Evolutionary conservation across 2,329 filamentous ascomycete genomes (phyloP).

Genomic region (Fusarium sacchari): DNA sequence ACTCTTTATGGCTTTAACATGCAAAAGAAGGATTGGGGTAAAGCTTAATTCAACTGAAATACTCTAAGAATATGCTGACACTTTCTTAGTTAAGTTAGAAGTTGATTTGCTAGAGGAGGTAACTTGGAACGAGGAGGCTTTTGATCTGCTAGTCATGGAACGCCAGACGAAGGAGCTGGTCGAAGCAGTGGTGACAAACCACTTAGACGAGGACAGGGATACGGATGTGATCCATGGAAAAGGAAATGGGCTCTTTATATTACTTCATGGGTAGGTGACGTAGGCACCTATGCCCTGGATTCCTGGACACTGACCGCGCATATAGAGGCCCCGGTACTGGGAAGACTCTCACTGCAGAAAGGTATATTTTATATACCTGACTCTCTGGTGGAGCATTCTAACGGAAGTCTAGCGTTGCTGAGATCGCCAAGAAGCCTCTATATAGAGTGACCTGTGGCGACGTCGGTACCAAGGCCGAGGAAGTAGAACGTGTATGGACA

Average conservation of each 20-base stretch:
- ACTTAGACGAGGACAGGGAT: not conserved
- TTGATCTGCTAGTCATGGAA: not conserved
- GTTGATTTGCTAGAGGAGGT: not conserved
- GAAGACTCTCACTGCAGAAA: not conserved
- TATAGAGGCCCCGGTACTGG: not conserved
- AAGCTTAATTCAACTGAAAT: rapidly evolving
- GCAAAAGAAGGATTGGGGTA: conserved; percentile 4
- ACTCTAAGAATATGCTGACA: rapidly evolving
- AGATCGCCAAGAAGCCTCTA: not conserved
- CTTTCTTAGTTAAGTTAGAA: not conserved
- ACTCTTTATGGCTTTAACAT: not conserved
- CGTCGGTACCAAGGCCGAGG: not conserved
- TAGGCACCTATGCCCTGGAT: rapidly evolving
- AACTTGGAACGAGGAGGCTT: not conserved
- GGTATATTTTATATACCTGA: rapidly evolving
- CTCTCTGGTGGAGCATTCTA: rapidly evolving
- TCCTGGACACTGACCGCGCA: rapidly evolving
- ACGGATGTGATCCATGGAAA: not conserved
- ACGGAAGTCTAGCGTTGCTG: not conserved
- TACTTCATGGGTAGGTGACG: not conserved
- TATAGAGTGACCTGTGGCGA: conserved; percentile 2
- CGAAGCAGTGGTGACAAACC: not conserved
- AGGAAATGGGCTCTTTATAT: not conserved
- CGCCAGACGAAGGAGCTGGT: not conserved
- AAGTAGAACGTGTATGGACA: not conserved